Conservation (phyloP, 208 protist species). For the Lotmaria passim region DNA sequence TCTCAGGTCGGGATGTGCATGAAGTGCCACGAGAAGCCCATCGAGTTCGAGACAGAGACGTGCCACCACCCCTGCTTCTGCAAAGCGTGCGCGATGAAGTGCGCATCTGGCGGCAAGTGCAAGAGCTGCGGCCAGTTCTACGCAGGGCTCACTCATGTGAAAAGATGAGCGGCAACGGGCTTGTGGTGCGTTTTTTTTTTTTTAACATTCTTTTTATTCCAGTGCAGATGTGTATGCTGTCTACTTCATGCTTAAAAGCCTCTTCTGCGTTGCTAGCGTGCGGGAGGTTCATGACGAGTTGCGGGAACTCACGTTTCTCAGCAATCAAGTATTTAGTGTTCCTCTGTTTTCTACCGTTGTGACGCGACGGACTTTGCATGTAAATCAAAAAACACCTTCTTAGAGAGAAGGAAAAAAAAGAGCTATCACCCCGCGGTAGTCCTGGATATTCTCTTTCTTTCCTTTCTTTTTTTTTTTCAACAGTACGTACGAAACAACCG, state of each 20-base stretch:
- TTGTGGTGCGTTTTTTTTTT: background rate
- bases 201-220: background rate
- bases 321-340: background rate
- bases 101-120: conserved; percentile 88
- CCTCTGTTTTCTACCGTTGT: no score
- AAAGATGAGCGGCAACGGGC: background rate
- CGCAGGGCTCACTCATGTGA: conserved; percentile 46
- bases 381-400: no score
- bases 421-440: no score
- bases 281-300: no score
- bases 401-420: no score
- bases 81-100: conserved; percentile 89
- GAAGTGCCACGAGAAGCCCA: conserved; percentile 65
- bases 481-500: no score
- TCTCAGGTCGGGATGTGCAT: conserved; percentile 44
- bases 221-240: background rate
- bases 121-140: conserved; percentile 83
- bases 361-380: no score
- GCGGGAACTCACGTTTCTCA: background rate
- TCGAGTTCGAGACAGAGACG: conserved; percentile 72
- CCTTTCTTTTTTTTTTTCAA: no score
- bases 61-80: conserved; percentile 85
- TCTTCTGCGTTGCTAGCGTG: no score
- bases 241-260: conserved; percentile 5
- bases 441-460: no score